Evolutionary conservation across 768 basidiomycete species (phyloP), one percentile per base, ranked within the genome.

Genomic region (Suillus alpinus): DNA sequence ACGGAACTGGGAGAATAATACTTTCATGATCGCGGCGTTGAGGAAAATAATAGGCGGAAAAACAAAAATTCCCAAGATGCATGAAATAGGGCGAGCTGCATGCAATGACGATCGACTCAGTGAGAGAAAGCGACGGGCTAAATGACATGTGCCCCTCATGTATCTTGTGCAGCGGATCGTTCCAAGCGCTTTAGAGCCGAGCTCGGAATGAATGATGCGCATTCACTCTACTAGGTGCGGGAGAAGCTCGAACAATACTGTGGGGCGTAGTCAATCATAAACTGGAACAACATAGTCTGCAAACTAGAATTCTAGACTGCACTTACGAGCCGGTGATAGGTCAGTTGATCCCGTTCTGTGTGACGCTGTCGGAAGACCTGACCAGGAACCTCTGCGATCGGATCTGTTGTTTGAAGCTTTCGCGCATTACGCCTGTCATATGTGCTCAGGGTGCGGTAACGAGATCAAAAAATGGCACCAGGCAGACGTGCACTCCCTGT

Each of bases 41-140:
- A 57, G 61, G 63, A 65, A 66, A 56, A 72, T 62, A 68, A 66
- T 51, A 58, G 56, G 66, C 73, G 68, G 70, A 65, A 68, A 60
- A 58, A 20, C 40, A 31, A 58, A 44, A 60, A 14, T 64, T 65
- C 57, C 66, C 64, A 72, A 68, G 61, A 50, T 67, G 68, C 64
- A 65, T 68, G 72, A 70, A 74, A 66, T 59, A 69, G 62, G 66
- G 66, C 67, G 73, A 71, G 65, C 67, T 67, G 56, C 72, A 72
- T 66, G 69, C 72, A 69, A 71, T 65, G 72, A 44, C 72, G 73
- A 74, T 75, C 73, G 66, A 58, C 63, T 71, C 64, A 67, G 73
- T 67, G 70, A 60, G 63, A 69, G 71, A 68, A 72, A 69, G 69
- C 67, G 69, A 72, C 66, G 68, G 65, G 66, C 65, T 64, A 59